Evolutionary conservation across 2,329 filamentous ascomycete genomes (phyloP), one percentile per base, ranked within the genome.

Genomic region (Pseudocercospora eumusae): DNA sequence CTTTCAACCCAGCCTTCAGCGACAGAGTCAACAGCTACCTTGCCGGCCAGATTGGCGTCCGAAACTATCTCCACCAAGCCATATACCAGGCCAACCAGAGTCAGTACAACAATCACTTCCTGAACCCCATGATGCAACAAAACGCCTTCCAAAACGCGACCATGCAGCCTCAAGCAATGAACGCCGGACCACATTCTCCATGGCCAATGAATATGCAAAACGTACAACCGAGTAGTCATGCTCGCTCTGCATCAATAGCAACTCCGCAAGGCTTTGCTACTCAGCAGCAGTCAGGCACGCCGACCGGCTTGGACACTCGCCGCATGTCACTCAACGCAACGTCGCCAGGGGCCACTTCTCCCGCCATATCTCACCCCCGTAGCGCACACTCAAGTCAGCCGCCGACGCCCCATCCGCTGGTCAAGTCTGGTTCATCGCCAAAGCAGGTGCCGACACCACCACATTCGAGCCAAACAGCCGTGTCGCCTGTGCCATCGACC

Each of bases 1-100:
- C 63, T 18, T 66, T 62, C 59, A 63, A 61, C 55, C 86, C 85
- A 1, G 75, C 81, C 25, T 83, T 86, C 73, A 88, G 88, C 71
- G 80, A 83, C 27, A 80, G 85, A 44, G 77, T 90, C 3, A 84
- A 85, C 40, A 81, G 83, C 21, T 86, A 85, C 70, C 75, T 87
- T 18, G 80, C 82, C 1, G 83, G 80, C 56, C 82, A 87, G 66
- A 78, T 84, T n/a, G 83, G 79, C n/a, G 82, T 85, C 66, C 77
- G 84, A 59, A 79, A 77, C 65, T 80, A 77, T 9, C 74, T 83
- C 27, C 78, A 79, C 49, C 76, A 81, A 60, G 76, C 77, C 49
- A 76, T 81, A 33, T 75, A 76, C 13, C 78, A 80, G 62, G 74
- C 71, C 47, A 66, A 77, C 13, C 79, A 81, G 61, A 74, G 71